A percentile compares a stretch with the other conserved stretches of the same genome.
Evolutionary conservation across 2,329 filamentous ascomycete species (phyloP).

Genomic region (Verticillium albo-atrum): DNA sequence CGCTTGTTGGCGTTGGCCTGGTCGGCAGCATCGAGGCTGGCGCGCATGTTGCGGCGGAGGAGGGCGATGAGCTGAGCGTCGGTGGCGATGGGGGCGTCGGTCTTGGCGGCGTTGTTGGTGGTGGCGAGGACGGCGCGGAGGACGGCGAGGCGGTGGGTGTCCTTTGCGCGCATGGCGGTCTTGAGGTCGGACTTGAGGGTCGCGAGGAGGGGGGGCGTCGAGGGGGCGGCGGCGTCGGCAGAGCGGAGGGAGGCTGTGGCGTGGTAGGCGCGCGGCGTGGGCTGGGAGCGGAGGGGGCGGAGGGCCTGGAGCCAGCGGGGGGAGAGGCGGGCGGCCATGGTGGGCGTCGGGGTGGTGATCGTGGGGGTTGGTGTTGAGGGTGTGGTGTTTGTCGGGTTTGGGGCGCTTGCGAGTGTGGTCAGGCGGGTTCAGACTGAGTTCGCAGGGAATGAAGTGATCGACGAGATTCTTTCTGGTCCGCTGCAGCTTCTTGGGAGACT

Average conservation of each 20-base stretch:
- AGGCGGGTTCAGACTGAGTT: background rate
- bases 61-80: conserved; percentile 66
- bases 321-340: conserved; percentile 19
- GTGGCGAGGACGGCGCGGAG: conserved; percentile 65
- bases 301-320: conserved; percentile 16
- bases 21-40: conserved; percentile 51
- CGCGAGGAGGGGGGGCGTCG: conserved; percentile 41
- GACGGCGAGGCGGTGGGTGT: conserved; percentile 60
- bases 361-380: background rate
- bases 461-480: background rate
- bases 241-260: conserved; percentile 12
- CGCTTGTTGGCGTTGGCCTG: conserved; percentile 63
- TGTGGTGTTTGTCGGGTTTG: background rate
- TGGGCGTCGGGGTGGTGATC: background rate
- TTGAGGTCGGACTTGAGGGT: conserved; percentile 60
- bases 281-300: conserved; percentile 13
- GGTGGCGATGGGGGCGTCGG: conserved; percentile 61
- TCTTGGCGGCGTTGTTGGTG: conserved; percentile 73
- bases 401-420: background rate
- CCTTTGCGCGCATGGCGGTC: conserved; percentile 61
- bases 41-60: conserved; percentile 58
- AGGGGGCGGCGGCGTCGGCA: conserved; percentile 25
- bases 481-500: too few relatives aligned
- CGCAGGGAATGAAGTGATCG: too few relatives aligned
- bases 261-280: background rate